These are phyloP conservation scores for Aegle marmelos DNA, from an alignment of 345 rosid species.

Conservation along the genomic window DNA sequence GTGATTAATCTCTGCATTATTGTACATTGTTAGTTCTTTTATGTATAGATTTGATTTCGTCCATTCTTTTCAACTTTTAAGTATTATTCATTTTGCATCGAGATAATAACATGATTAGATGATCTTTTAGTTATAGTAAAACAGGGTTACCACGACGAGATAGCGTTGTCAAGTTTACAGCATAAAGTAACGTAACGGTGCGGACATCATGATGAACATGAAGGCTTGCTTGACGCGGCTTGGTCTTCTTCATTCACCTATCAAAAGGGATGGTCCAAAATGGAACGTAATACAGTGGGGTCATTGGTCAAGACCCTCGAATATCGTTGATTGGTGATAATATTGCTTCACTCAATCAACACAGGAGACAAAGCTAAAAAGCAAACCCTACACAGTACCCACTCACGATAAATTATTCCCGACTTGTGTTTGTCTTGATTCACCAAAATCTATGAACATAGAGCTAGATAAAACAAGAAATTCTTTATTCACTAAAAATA, in stretches of 20 bases:
- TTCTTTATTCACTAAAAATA: not conserved
- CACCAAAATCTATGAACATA: not conserved
- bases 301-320: not conserved
- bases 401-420: not conserved
- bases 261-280: slow-evolving; percentile 1
- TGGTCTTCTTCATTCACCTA: not conserved
- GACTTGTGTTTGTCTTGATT: not conserved
- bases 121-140: not conserved
- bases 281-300: not conserved
- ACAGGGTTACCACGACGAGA: not conserved
- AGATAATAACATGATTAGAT: not conserved
- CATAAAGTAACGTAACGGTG: too few relatives aligned
- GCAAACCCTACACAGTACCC: not conserved
- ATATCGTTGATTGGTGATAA: not conserved
- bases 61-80: not conserved
- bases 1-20: slow-evolving; percentile 34
- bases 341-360: not conserved
- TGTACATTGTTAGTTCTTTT: not conserved
- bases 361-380: slow-evolving; percentile 5
- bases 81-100: not conserved
- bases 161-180: too few relatives aligned
- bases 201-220: too few relatives aligned
- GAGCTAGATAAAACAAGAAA: not conserved
- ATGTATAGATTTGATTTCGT: not conserved
- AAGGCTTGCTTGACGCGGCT: not conserved